Percentiles rank a stretch among this genome's conserved stretches.
phyloP scores from a whole-genome alignment of 2,329 filamentous ascomycete genomes.

The Scytalidium sp. region DNA sequence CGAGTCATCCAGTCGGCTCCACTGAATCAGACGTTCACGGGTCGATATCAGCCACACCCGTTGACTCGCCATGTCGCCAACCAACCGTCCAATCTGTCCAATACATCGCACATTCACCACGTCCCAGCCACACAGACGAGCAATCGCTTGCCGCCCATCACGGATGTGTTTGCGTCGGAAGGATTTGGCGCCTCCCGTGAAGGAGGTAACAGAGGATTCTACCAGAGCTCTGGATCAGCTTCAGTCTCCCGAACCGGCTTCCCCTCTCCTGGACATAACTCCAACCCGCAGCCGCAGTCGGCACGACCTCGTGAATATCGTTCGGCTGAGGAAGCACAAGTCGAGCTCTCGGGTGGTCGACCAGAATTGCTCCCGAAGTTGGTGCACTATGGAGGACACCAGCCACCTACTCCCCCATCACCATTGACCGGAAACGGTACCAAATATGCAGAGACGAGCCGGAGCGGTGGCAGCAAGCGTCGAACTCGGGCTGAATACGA shows the following conservation, averaged over 20 bases:
- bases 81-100: conserved; percentile 77
- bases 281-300: conserved; percentile 49
- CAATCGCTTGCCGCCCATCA: conserved; percentile 89
- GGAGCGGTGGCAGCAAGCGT: conserved; percentile 64
- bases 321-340: conserved; percentile 93
- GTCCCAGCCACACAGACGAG: conserved; percentile 82
- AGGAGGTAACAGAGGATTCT: conserved; percentile 13
- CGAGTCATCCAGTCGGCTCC: conserved; percentile 96
- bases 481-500: conserved; percentile 89
- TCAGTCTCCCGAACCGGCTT: conserved; percentile 67
- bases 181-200: conserved; percentile 63
- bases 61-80: conserved; percentile 76
- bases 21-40: conserved; percentile 91
- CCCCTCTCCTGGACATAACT: conserved; percentile 73
- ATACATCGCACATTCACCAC: conserved; percentile 87
- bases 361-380: conserved; percentile 90
- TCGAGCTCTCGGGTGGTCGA: conserved; percentile 84
- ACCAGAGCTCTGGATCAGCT: conserved; percentile 22
- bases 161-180: conserved; percentile 86
- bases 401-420: conserved; percentile 81
- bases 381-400: conserved; percentile 92
- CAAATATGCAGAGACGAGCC: conserved; percentile 26
- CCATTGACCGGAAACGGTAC: conserved; percentile 30
- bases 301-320: conserved; percentile 79
- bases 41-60: conserved; percentile 75